Evolutionary conservation across 305 asterid species (phyloP), one percentile per base, ranked within the genome.

Genomic region (Fraxinus sp.): DNA sequence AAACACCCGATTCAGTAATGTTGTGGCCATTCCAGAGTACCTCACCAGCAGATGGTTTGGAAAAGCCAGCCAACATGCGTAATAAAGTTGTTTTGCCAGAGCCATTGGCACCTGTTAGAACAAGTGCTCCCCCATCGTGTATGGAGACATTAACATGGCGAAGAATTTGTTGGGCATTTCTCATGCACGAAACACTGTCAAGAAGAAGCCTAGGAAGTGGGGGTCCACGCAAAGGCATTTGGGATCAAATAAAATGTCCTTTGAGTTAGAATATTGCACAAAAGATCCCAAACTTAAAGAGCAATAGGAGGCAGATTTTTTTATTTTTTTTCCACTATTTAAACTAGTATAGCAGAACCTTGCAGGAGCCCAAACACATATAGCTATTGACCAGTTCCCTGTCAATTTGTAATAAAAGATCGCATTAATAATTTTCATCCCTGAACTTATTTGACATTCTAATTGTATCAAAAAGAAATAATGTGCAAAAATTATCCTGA

Each of bases 21-120:
- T 95, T 85, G 46, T 95, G 98, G 80, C 98, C 97, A 18, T 95
- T 89, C 98, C 97, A 95, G 2, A 95, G 94, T 46, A 95, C 81
- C 79, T 92, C 91, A 20, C 99, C 99, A 2, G 97, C 97, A 0
- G 99, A 92, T 79, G 99, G 99, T 82, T 79, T 89, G 80, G 91
- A 86, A 84, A 95, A 95, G 44, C 97, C 98, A 1, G 97, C 99
- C 78, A 95, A 76, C 97, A 93, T 94, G 44, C 99, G 95, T 79
- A 95, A 85, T 86, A 94, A 86, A 30, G 97, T 95, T 73, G 90
- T 87, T 87, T 95, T 95, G 62, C 98, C 97, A 0, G 98, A 95
- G 41, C 99, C 98, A 8, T 94, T 95, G 37, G 95, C 87, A 78
- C 99, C 98, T 7, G 92, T 81, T 76, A 95, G 91, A 37, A 89